These are phyloP conservation scores for Diplodia sapinea DNA, from an alignment of 2,329 filamentous ascomycete genomes.

Conservation along the genomic window DNA sequence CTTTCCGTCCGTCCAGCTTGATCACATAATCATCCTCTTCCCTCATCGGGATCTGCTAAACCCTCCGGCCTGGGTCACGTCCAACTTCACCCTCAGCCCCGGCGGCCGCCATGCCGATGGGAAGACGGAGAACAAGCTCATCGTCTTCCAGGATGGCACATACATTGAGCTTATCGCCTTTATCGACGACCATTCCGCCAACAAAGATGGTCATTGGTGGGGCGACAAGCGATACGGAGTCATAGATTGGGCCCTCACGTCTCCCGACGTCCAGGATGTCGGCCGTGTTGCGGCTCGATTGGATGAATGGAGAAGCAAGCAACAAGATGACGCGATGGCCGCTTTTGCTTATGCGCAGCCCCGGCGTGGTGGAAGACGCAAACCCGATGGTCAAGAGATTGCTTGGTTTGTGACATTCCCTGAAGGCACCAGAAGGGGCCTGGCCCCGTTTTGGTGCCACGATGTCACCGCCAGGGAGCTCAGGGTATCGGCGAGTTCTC, in stretches of 20 bases:
- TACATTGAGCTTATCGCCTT: conserved; percentile 73
- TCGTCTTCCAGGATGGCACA: conserved; percentile 66
- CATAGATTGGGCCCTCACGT: conserved; percentile 67
- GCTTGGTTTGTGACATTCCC: conserved; percentile 65
- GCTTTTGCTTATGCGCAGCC: neutral
- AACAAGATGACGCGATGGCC: neutral
- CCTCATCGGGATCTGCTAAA: conserved; percentile 56
- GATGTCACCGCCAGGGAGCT: conserved; percentile 64
- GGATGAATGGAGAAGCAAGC: conserved; percentile 11
- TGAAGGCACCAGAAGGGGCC: conserved; percentile 54
- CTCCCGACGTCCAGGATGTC: conserved; percentile 39
- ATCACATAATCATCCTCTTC: conserved; percentile 70
- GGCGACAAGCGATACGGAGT: conserved; percentile 58
- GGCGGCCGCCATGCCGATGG: conserved; percentile 68
- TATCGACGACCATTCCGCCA: conserved; percentile 52
- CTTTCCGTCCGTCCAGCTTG: conserved; percentile 49
- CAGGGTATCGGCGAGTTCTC: conserved; percentile 58
- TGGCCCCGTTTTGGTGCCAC: conserved; percentile 66
- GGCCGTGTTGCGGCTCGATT: neutral
- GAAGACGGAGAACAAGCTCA: conserved; percentile 66
- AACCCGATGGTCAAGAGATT: conserved; percentile 62
- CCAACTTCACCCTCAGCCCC: conserved; percentile 63
- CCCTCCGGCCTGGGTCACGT: conserved; percentile 58
- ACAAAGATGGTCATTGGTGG: conserved; percentile 62
- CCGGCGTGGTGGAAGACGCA: conserved; percentile 32